Percentiles rank a stretch among this genome's conserved stretches.
These are phyloP conservation scores for Beauveria scarabaeidicola DNA, from an alignment of 2,329 filamentous ascomycete species.

Conservation along the genomic window DNA sequence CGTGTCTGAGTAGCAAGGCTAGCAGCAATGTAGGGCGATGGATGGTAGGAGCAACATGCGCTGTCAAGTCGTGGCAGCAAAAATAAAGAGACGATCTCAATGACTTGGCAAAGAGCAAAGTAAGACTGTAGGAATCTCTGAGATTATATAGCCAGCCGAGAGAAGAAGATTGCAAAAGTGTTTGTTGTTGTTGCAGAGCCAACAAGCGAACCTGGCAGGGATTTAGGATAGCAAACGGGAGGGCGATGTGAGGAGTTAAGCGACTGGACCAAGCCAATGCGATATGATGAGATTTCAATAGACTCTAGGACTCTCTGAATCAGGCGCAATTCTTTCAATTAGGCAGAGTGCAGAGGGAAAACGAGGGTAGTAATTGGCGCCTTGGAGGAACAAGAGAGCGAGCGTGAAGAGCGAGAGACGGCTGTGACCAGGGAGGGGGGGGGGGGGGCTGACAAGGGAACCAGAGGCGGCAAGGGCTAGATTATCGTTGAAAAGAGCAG, in stretches of 20 bases:
- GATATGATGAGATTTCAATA: not conserved
- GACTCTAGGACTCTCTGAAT: not conserved
- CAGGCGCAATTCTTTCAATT: not conserved
- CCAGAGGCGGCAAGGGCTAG: not conserved
- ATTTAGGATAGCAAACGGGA: slow-evolving; percentile 7
- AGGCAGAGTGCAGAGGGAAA: not conserved
- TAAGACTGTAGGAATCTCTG: not conserved
- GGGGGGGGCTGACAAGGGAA: not conserved
- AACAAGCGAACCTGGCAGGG: slow-evolving; percentile 3
- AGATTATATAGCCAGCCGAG: not conserved
- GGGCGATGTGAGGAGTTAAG: slow-evolving; percentile 2
- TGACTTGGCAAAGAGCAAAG: not conserved
- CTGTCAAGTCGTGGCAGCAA: not conserved
- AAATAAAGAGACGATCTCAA: not conserved
- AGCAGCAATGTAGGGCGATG: not conserved
- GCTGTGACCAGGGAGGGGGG: not conserved
- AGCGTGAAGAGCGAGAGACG: not conserved
- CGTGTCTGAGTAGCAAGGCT: not conserved
- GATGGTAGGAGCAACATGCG: not conserved
- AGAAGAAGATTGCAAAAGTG: not conserved
- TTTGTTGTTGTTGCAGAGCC: slow-evolving; percentile 2
- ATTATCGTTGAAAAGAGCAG: not conserved
- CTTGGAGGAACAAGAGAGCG: not conserved
- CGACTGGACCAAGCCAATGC: not conserved
- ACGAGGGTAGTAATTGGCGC: not conserved